These are phyloP conservation scores for Excoecaria cochinchinensis DNA, from an alignment of 345 rosid species.

Conservation along the genomic window DNA sequence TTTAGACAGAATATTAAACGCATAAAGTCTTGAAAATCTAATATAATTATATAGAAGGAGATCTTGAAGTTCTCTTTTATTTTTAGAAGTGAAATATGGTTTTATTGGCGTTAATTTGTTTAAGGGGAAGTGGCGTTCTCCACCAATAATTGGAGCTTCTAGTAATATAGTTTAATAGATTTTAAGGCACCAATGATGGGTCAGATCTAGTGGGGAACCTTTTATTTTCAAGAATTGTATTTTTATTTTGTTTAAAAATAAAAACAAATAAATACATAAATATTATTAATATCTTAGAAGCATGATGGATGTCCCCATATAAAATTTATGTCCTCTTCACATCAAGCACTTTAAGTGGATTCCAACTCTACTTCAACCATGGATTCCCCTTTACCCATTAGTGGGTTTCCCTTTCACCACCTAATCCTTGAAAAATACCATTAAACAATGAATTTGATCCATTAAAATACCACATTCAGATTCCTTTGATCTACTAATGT, in stretches of 20 bases:
- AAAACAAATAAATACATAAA: background rate
- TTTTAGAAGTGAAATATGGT: background rate
- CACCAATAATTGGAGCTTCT: slow-evolving; percentile 43
- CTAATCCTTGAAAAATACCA: slow-evolving; percentile 63
- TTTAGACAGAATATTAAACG: background rate
- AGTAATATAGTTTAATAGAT: slow-evolving; percentile 28
- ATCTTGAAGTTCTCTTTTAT: slow-evolving; percentile 14
- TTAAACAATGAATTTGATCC: slow-evolving; percentile 31
- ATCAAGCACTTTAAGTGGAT: slow-evolving; percentile 72
- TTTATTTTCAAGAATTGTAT: slow-evolving; percentile 61
- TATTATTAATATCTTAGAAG: slow-evolving; percentile 37
- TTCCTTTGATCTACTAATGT: slow-evolving; percentile 43
- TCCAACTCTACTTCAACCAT: slow-evolving; percentile 92
- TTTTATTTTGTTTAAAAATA: background rate
- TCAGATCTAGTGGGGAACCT: slow-evolving; percentile 41
- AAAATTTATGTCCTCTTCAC: slow-evolving; percentile 48
- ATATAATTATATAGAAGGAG: slow-evolving; percentile 3
- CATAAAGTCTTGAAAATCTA: too few species aligned
- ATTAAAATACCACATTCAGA: slow-evolving; percentile 29
- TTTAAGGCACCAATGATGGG: slow-evolving; percentile 58
- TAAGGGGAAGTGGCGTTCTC: slow-evolving; percentile 28
- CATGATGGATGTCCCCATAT: slow-evolving; percentile 51
- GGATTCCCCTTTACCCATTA: slow-evolving; percentile 41
- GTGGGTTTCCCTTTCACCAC: slow-evolving; percentile 91
- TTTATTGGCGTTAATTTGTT: slow-evolving; percentile 14